Conservation (phyloP, 2,329 filamentous ascomycete species). For the Lachnellula occidentalis region DNA sequence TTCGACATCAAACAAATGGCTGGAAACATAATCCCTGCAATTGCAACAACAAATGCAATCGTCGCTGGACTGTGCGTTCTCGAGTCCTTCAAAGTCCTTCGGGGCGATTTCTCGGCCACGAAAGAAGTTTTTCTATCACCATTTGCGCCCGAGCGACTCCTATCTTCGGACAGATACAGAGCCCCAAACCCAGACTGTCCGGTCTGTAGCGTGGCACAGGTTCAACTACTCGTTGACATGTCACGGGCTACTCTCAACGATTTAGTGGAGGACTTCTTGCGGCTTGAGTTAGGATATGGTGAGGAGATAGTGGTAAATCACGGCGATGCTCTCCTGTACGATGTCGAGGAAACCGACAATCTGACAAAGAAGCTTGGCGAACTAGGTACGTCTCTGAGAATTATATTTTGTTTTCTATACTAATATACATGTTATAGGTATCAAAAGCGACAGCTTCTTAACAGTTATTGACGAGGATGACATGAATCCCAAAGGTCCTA, state of each 20-base stretch:
- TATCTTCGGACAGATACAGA: slow-evolving; percentile 52
- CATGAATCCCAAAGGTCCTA: slow-evolving; percentile 46
- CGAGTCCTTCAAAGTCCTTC: slow-evolving; percentile 86
- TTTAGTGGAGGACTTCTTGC: slow-evolving; percentile 70
- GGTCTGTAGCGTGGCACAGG: slow-evolving; percentile 72
- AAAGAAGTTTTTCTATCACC: slow-evolving; percentile 83
- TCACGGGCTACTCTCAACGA: slow-evolving; percentile 70
- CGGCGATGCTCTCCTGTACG: slow-evolving; percentile 75
- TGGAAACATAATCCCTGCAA: slow-evolving; percentile 97
- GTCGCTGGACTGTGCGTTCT: slow-evolving; percentile 89
- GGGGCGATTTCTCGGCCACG: slow-evolving; percentile 61
- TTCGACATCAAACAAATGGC: slow-evolving; percentile 99
- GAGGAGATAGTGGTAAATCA: slow-evolving; percentile 76
- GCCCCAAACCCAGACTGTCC: slow-evolving; percentile 76
- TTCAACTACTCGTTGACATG: slow-evolving; percentile 62
- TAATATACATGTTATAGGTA: slow-evolving; percentile 41
- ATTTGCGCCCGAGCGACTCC: slow-evolving; percentile 50
- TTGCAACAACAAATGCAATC: slow-evolving; percentile 96
- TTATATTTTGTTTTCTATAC: slow-evolving; percentile 3
- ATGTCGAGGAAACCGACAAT: slow-evolving; percentile 84
- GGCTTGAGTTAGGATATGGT: slow-evolving; percentile 65
- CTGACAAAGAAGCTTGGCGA: slow-evolving; percentile 73
- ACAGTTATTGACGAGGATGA: slow-evolving; percentile 81
- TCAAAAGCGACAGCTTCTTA: slow-evolving; percentile 69
- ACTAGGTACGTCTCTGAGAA: slow-evolving; percentile 47